These are phyloP conservation scores for Alternaria incomplexa DNA, from an alignment of 2,329 filamentous ascomycete species.

Conservation along the genomic window DNA sequence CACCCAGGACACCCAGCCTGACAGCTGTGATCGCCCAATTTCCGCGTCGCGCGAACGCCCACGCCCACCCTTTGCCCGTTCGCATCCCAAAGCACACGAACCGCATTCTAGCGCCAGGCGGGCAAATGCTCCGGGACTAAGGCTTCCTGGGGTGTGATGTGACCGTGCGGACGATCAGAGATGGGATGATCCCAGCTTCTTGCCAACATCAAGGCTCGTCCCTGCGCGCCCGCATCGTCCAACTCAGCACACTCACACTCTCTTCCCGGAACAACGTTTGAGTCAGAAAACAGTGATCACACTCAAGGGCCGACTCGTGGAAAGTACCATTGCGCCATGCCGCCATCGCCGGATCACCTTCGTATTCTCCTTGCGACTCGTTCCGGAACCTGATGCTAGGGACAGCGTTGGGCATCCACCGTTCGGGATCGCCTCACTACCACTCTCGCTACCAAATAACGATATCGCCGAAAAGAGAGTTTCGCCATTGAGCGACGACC, in stretches of 20 bases:
- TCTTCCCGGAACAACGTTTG: slow-evolving; percentile 1
- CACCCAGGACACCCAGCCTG: slow-evolving; percentile 7
- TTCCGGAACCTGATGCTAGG: not conserved
- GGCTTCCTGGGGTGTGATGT: slow-evolving; percentile 1
- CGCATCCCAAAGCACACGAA: slow-evolving; percentile 10
- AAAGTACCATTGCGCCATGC: slow-evolving; percentile 7
- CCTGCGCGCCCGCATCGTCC: slow-evolving; percentile 8
- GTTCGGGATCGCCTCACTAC: slow-evolving; percentile 7
- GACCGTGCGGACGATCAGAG: slow-evolving; percentile 5
- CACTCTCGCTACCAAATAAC: slow-evolving; percentile 6
- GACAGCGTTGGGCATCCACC: not conserved
- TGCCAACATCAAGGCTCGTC: not conserved
- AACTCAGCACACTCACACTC: slow-evolving; percentile 4
- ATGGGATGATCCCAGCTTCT: slow-evolving; percentile 7
- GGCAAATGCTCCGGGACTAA: slow-evolving; percentile 9
- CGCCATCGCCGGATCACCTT: slow-evolving; percentile 3
- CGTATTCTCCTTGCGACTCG: not conserved
- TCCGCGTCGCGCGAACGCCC: slow-evolving; percentile 6
- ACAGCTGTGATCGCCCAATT: slow-evolving; percentile 31
- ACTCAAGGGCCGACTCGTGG: slow-evolving; percentile 9
- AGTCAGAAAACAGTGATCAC: slow-evolving; percentile 4
- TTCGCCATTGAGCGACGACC: not conserved
- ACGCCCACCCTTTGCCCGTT: slow-evolving; percentile 14
- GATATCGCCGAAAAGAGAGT: slow-evolving; percentile 2
- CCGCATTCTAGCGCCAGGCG: slow-evolving; percentile 14